Evolutionary conservation across 768 basidiomycete genomes (phyloP).

Genomic region (Leccinum obscurum): DNA sequence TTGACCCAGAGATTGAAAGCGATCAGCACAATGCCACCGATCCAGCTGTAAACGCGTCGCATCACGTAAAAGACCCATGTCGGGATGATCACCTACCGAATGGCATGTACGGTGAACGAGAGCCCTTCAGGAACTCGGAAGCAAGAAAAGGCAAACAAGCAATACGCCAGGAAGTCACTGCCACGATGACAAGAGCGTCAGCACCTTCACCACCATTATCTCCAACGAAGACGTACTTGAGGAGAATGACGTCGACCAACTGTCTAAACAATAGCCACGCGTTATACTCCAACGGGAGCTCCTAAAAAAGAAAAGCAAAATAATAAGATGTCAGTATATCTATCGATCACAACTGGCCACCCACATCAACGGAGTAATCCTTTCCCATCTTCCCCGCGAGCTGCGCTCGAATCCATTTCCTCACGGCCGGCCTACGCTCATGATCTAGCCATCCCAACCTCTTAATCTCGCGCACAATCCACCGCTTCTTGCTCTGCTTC

Average conservation of each 20-base stretch:
- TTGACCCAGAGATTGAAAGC: conserved; percentile 99
- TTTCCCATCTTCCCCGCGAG: conserved; percentile 91
- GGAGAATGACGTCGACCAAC: conserved; percentile 91
- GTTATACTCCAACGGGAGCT: conserved; percentile 91
- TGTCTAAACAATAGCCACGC: conserved; percentile 96
- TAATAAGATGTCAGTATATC: neutral
- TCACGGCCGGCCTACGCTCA: conserved; percentile 56
- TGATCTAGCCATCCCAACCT: conserved; percentile 88
- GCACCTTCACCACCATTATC: conserved; percentile 39
- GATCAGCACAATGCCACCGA: conserved; percentile 81
- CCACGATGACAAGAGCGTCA: conserved; percentile 5
- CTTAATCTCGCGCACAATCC: conserved; percentile 85
- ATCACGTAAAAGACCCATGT: neutral
- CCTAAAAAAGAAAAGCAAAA: conserved; percentile 42
- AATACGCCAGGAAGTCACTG: conserved; percentile 94
- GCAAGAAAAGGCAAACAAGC: conserved; percentile 92
- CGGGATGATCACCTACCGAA: conserved; percentile 54
- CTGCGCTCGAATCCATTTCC: conserved; percentile 85
- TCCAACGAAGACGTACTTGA: conserved; percentile 65
- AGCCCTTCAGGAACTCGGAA: conserved; percentile 83
- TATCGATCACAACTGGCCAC: conserved; percentile 28
- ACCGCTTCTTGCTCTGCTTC: conserved; percentile 92
- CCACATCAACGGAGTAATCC: conserved; percentile 88
- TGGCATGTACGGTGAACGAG: conserved; percentile 68
- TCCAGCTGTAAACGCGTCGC: conserved; percentile 59